Base-by-base conservation (phyloP, 305 asterid genomes). In the Solanum hybrid region DNA sequence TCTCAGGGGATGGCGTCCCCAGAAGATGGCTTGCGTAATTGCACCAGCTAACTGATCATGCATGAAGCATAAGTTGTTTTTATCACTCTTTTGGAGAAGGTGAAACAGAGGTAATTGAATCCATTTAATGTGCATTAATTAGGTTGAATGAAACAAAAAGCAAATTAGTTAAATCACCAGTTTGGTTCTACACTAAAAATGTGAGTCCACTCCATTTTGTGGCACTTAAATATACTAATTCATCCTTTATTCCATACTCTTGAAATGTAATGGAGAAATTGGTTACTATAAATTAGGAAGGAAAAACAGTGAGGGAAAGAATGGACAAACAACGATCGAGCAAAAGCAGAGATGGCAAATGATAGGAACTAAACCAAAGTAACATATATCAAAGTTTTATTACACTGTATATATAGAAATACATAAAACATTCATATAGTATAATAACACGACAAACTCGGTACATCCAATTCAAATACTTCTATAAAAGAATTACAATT, bases 11-110 rank as follows among this genome's bases (percentile, higher is more conserved):
- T 6, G 90, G 88, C 73, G 26, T 57, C 92, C 3, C 92, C 12
- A 90, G 89, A 80, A 93, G 91, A 33, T 22, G 79, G 22, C 92
- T 78, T 0, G 92, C 0, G 93, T 17, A 39, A 1, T 39, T 82
- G 72, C 87, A 27, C 36, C 37, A 39, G 72, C 14, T 41, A 82
- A 39, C 26, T 15, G 10, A 61, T 14, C 33, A 41, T 39, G 0
- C 26, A 41, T 15, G 37, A 82, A 41, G 72, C 72, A 82, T 17
- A 82, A 82, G 0, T 82, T 27, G 87, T 27, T 41, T 11, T 39
- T 39, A 26, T 80, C 33, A 37, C 37, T 80, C 61, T 37, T 80
- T 12, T 37, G 45, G 32, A 38, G 34, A 17, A 80, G 34, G 68
- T 17, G 68, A 24, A 26, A 3, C 10, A 11, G 61, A 37, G 7